Evolutionary conservation across 805 yeast genomes (phyloP).

Genomic region (Candida nonsorbophila): DNA sequence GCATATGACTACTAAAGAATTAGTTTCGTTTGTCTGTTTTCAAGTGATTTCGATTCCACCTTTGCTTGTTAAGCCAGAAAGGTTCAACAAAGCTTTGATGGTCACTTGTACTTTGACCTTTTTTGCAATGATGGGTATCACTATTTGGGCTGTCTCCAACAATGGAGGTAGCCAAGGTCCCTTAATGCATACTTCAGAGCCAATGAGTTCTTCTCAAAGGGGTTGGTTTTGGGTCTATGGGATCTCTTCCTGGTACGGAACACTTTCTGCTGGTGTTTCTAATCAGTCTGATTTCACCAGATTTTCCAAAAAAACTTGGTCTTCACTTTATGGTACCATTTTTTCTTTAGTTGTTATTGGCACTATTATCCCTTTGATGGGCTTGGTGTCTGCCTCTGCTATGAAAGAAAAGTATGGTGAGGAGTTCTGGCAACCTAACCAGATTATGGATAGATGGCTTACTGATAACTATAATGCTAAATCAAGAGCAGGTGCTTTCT

Average conservation of each 20-base stretch:
- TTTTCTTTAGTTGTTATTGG: constrained; percentile 33
- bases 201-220: constrained; percentile 12
- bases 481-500: constrained; percentile 46
- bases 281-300: constrained; percentile 39
- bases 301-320: constrained; percentile 13
- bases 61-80: constrained; percentile 41
- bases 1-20: constrained; percentile 35
- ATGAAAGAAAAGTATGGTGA: constrained; percentile 29
- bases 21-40: constrained; percentile 40
- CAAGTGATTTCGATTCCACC: constrained; percentile 38
- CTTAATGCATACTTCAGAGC: constrained; percentile 7
- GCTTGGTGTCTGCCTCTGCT: constrained; percentile 41
- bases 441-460: constrained; percentile 35
- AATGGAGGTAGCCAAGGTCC: constrained; percentile 28
- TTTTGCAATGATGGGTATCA: constrained; percentile 29
- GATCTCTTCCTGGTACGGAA: constrained; percentile 31
- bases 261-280: constrained; percentile 31
- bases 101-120: constrained; percentile 20
- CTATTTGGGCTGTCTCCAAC: constrained; percentile 19
- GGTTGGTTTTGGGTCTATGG: constrained; percentile 40
- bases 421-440: constrained; percentile 44
- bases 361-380: constrained; percentile 42
- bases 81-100: constrained; percentile 22
- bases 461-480: constrained; percentile 27
- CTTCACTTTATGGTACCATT: constrained; percentile 23